Base-by-base conservation (phyloP, 495 filamentous ascomycete genomes). In the Cairneyella variabilis region DNA sequence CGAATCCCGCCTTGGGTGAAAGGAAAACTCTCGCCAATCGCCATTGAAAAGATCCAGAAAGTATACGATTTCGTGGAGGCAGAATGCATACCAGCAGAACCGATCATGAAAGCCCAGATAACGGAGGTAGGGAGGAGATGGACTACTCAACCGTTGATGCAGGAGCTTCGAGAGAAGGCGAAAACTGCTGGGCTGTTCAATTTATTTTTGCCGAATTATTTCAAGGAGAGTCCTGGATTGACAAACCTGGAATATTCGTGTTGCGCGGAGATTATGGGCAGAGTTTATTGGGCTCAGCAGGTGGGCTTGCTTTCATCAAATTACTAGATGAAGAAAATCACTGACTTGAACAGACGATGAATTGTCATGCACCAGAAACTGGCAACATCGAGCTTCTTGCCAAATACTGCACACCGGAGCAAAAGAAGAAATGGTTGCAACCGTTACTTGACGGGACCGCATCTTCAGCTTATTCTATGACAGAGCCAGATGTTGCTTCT, bases 331-430 rank as follows among this genome's bases (percentile, higher is more conserved):
- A 12, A 3, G 42, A 22, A 17, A 39, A 26, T 39, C 3, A 32
- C 52, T 55, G 41, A 55, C 16, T 11, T 14, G 26, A 25, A 26
- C 34, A 71, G 69, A 66, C 69, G 9, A 66, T 69, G 64, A 72
- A 72, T 51, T 72, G 69, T 63, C 66, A 68, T 48, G 69, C 69
- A 10, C 69, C 69, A 10, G 69, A 72, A 21, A 72, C 69, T 8
- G 69, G 69, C 45, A 72, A 72, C 57, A 71, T 71, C 34, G 69
- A 72, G 52, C 58, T 72, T 22, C 64, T 72, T 8, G 69, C 69
- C 37, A 72, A 72, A 54, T 72, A 69, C 62, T 67, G 69, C 61
- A 71, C 56, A 12, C 50, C 60, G n/a, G 67, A 63, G 48, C 69
- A 72, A 51, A 72, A 72, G 55, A 57, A 69, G 59, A 62, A 66